Evolutionary conservation across 208 protist genomes (phyloP), one percentile per base, ranked within the genome.

Genomic region (Acanthamoeba royreba): DNA sequence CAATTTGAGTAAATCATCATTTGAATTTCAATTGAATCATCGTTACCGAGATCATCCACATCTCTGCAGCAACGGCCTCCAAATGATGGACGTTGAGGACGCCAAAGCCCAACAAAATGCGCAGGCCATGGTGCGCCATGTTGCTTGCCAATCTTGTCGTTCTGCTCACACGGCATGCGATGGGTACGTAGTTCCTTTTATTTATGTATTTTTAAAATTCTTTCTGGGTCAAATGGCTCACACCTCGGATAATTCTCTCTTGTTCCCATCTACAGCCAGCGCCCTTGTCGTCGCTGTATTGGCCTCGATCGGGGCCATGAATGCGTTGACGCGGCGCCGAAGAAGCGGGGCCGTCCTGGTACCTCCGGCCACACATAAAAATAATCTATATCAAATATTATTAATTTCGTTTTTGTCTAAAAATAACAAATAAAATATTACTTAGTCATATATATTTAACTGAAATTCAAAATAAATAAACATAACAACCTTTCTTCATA

Each of bases 261-360:
- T n/a, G n/a, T n/a, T n/a, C n/a, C n/a, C n/a, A n/a, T n/a, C n/a
- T 31, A 22, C 40, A 85, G 74, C 13, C 74, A 85, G 31, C n/a
- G 74, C 4, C 74, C 74, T 40, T 85, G 74, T 53, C 74, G 74
- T 13, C 74, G 74, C 53, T 85, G 74, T 19, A n/a, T 53, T 22
- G n/a, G 74, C 0, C 33, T 85, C 28, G 38, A 85, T 53, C 74
- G 74, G 0, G 74, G 74, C 9, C 42, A 53, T 45, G 74, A 85
- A 31, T 85, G 74, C 74, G 74, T 85, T n/a, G 74, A 85, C 22
- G 74, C 74, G 11, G 22, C 43, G 4, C 74, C 74, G 2, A 85
- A 85, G n/a, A 85, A 85, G 25, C 74, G 74, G 17, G 74, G 74
- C 74, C 38, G 74, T n/a, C 74, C 74, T n/a, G 74, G 74, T 85